Evolutionary conservation across 31 red algal genomes (phyloP).

Genomic region (Asparagopsis taxiformis): DNA sequence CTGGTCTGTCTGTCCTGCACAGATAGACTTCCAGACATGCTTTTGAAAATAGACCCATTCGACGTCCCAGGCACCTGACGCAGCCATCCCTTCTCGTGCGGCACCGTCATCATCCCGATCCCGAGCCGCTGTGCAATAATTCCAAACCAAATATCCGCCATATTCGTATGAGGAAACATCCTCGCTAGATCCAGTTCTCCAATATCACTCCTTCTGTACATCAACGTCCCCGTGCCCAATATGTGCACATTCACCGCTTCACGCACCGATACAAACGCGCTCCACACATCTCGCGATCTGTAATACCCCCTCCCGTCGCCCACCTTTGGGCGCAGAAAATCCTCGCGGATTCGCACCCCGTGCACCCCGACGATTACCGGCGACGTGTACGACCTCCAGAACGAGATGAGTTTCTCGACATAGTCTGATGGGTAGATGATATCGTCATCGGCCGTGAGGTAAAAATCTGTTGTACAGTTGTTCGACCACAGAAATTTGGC

Average conservation of each 20-base stretch:
- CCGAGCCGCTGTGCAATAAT: slow-evolving; percentile 38
- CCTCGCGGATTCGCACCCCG: slow-evolving; percentile 74
- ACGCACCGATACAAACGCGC: slow-evolving; percentile 41
- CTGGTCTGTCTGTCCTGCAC: slow-evolving; percentile 49
- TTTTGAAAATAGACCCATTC: slow-evolving; percentile 66
- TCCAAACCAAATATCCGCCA: slow-evolving; percentile 91
- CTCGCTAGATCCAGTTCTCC: slow-evolving; percentile 39
- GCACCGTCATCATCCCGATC: slow-evolving; percentile 70
- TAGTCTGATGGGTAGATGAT: slow-evolving; percentile 90
- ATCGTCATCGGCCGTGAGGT: slow-evolving; percentile 89
- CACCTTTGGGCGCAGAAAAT: slow-evolving; percentile 34
- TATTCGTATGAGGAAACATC: slow-evolving; percentile 66
- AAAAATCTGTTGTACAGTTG: slow-evolving; percentile 61
- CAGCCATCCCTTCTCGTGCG: slow-evolving; percentile 65
- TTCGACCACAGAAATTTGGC: slow-evolving; percentile 89
- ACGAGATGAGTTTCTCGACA: slow-evolving; percentile 35
- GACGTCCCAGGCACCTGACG: slow-evolving; percentile 71
- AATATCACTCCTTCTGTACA: slow-evolving; percentile 49
- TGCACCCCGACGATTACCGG: slow-evolving; percentile 83
- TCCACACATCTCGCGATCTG: slow-evolving; percentile 67
- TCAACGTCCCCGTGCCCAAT: slow-evolving; percentile 80
- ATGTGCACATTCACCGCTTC: slow-evolving; percentile 68
- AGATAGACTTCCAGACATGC: slow-evolving; percentile 27
- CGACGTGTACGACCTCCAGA: slow-evolving; percentile 8
- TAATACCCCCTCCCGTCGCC: slow-evolving; percentile 65